Base-by-base conservation (phyloP, 352 stramenopile genomes). In the Peronosclerospora sorghi region DNA sequence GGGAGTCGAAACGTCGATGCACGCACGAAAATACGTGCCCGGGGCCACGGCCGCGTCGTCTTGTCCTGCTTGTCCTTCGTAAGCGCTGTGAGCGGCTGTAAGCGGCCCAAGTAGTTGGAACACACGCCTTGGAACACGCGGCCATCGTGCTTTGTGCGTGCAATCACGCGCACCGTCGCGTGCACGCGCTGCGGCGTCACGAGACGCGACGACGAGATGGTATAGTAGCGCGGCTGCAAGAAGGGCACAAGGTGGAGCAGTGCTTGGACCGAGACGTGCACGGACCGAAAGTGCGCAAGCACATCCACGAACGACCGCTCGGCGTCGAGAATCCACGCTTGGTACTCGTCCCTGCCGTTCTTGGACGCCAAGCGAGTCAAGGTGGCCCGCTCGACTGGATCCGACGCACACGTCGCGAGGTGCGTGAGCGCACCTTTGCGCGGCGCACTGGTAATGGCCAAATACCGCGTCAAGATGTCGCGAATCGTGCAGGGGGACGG, bases 201-300 rank as follows among this genome's bases (percentile, higher is more conserved):
- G 28, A 80, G 67, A 32, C 85, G 89, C 8, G 87, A 98, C 3
- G 94, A 98, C 23, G 91, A 95, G 54, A 99, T 98, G 8, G 96
- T 98, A 67, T 98, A 99, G 59, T 97, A 97, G 6, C 96, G 84
- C 13, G 96, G 93, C 55, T 95, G 68, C 15, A 98, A 59, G 50
- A 85, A 86, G 14, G 95, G 95, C 36, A 96, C 83, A 15, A 98
- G 49, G 41, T 96, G 68, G 21, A 90, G 65, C n/a, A 99, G 62
- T 35, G 96, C 91, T 28, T 71, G 55, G 12, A 89, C 45, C 3
- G 76, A 64, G 6, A 89, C 17, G 15, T 71, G 53, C 13, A 94
- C 44, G 0, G 77, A 88, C 12, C 35, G 29, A 45, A 88, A 94
- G 41, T 82, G 65, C 34, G 74, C 70, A 1, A 99, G 48, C 17